Evolutionary conservation across 306 rosid genomes (phyloP).

Genomic region (Vigna hirtella): DNA sequence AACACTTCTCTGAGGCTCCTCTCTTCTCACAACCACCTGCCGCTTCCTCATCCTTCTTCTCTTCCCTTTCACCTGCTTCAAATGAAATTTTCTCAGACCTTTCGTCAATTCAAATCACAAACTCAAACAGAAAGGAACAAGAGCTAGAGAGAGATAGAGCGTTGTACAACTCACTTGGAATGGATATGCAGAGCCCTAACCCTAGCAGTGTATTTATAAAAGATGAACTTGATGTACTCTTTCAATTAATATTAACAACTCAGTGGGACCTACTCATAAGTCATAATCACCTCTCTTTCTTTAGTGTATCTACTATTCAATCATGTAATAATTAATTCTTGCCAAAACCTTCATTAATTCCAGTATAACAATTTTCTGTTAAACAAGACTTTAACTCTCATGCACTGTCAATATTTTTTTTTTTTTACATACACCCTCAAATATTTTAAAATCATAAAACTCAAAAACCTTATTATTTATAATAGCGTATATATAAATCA

Average conservation of each 20-base stretch:
- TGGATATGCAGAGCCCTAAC: slow-evolving; percentile 69
- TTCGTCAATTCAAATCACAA: slow-evolving; percentile 35
- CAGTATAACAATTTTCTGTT: not conserved
- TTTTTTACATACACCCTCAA: not conserved
- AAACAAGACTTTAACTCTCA: not conserved
- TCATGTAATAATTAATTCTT: slow-evolving; percentile 5
- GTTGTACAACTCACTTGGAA: slow-evolving; percentile 37
- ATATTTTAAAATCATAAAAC: not conserved
- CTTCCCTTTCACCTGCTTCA: too few relatives aligned
- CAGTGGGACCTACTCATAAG: slow-evolving; percentile 43
- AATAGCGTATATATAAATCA: too few relatives aligned
- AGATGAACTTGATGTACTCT: slow-evolving; percentile 27
- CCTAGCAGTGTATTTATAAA: slow-evolving; percentile 68
- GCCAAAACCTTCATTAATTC: not conserved
- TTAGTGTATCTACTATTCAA: slow-evolving; percentile 11
- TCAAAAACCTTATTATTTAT: too few relatives aligned
- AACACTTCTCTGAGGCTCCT: slow-evolving; percentile 49
- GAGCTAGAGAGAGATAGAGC: not conserved
- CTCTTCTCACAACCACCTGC: slow-evolving; percentile 81
- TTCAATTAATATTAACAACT: slow-evolving; percentile 10
- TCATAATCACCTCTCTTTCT: slow-evolving; percentile 17
- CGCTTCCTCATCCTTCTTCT: slow-evolving; percentile 74
- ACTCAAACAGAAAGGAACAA: slow-evolving; percentile 20
- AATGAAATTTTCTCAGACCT: not conserved
- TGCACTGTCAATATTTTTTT: not conserved